phyloP scores from a whole-genome alignment of 2,329 filamentous ascomycete genomes.

The Fusarium temperatum region DNA sequence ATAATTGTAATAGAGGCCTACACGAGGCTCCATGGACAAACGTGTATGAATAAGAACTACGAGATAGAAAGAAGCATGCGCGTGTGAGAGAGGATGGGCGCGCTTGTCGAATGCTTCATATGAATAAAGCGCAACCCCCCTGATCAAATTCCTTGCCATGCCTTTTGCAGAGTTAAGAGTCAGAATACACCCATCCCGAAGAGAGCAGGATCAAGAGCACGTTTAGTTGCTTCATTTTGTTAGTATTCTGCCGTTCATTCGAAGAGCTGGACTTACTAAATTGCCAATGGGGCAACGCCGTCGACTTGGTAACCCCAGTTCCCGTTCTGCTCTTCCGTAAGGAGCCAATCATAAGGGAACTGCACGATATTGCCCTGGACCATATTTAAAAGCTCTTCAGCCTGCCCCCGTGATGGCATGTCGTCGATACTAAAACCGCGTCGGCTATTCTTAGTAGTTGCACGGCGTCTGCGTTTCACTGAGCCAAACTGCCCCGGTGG shows the following conservation, averaged over 20 bases:
- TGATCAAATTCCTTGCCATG: constrained; percentile 40
- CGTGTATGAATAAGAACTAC: constrained; percentile 29
- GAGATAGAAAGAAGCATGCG: constrained; percentile 18
- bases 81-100: constrained; percentile 2
- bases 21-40: constrained; percentile 8
- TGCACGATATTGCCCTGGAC: constrained; percentile 89
- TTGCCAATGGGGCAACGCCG: constrained; percentile 93
- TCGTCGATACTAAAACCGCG: constrained; percentile 76
- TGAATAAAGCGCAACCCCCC: constrained; percentile 20
- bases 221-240: constrained; percentile 48
- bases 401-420: constrained; percentile 76
- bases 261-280: constrained; percentile 75
- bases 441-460: constrained; percentile 74
- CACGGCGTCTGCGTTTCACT: constrained; percentile 70
- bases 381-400: constrained; percentile 81
- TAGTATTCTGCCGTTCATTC: constrained; percentile 32
- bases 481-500: constrained; percentile 55
- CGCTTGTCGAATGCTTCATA: constrained; percentile 31
- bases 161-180: constrained; percentile 17
- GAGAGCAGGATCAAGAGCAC: constrained; percentile 9
- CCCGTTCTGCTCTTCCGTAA: constrained; percentile 88
- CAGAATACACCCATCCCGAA: constrained; percentile 3
- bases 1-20: constrained; percentile 39
- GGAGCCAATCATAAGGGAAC: constrained; percentile 96
- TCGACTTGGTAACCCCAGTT: constrained; percentile 99